Base-by-base conservation (phyloP, 2,329 filamentous ascomycete species). In the Nannizzia gypsea region DNA sequence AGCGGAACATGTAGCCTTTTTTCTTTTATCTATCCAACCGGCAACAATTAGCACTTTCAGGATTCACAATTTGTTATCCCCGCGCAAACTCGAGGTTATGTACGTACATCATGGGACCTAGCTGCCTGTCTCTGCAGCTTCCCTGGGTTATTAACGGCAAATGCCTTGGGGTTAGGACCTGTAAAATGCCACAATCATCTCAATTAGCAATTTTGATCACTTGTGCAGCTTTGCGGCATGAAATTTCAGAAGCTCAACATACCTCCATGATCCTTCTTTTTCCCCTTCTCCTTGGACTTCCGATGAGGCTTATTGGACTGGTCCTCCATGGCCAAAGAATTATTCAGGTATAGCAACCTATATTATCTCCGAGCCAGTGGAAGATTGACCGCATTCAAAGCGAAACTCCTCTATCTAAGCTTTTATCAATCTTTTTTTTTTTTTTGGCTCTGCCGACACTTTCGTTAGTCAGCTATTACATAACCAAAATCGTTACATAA, bases 1-100 rank as follows among this genome's bases (percentile, higher is more conserved):
- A 96, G 87, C 50, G 93, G 93, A 17, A 99, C 93, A 80, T 99
- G 95, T 42, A 97, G 81, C 62, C 92, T 84, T 76, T 95, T 96
- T 76, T 99, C 95, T 81, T 90, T 93, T 74, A 96, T 85, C 87
- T 91, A 69, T 3, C 31, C n/a, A 40, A 70, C 66, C 58, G 57
- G 56, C 3, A 4, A n/a, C n/a, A 28, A 59, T 40, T 52, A 60
- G 38, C 56, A n/a, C 31, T 11, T 36, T 52, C 4, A 4, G 56
- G 17, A 22, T 3, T 50, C 22, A 11, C 11, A 38, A 34, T 11
- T 6, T 59, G 52, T 17, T 34, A 34, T 20, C 26, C 48, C 28
- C 26, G 26, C 26, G 34, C 20, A 13, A n/a, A 17, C 34, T 24
- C 6, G 55, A 59, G 28, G 15, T 6, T 4, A 31, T 24, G 61